phyloP scores from a whole-genome alignment of 1,284 basidiomycete genomes.

The Meripilus lineatus region DNA sequence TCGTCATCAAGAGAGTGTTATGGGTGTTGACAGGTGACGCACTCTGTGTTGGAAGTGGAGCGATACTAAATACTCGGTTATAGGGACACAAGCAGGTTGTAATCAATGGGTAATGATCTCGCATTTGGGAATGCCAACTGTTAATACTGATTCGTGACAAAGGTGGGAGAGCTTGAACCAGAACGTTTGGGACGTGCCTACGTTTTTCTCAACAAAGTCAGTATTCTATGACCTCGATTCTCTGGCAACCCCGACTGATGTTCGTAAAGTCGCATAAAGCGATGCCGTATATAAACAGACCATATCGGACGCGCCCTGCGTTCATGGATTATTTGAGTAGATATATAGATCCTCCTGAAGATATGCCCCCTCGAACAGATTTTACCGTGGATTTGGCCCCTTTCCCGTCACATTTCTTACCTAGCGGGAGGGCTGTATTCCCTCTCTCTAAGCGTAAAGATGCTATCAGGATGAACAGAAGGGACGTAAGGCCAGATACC shows the following conservation, averaged over 20 bases:
- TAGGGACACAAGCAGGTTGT: slow-evolving; percentile 52
- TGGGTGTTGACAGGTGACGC: slow-evolving; percentile 55
- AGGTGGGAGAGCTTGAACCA: slow-evolving; percentile 55
- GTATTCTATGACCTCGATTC: background rate
- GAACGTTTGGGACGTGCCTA: slow-evolving; percentile 55
- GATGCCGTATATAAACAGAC: slow-evolving; percentile 59
- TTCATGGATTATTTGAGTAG: slow-evolving; percentile 44
- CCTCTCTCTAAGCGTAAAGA: slow-evolving; percentile 39
- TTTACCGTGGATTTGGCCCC: slow-evolving; percentile 57
- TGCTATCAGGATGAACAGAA: slow-evolving; percentile 37
- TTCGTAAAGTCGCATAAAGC: slow-evolving; percentile 43
- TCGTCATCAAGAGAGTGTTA: slow-evolving; percentile 57
- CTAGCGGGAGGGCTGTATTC: slow-evolving; percentile 46
- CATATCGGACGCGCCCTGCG: slow-evolving; percentile 41
- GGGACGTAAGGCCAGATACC: slow-evolving; percentile 43
- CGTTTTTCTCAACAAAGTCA: slow-evolving; percentile 45
- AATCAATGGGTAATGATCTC: slow-evolving; percentile 51
- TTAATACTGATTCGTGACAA: background rate
- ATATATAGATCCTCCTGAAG: slow-evolving; percentile 54
- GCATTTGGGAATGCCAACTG: background rate
- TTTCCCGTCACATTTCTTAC: slow-evolving; percentile 47
- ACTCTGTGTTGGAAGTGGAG: background rate
- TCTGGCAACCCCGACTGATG: background rate
- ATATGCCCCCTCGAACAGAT: slow-evolving; percentile 40
- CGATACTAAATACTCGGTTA: background rate